A percentile compares a stretch with the other conserved stretches of the same genome.
Evolutionary conservation across 805 yeast species (phyloP).

Genomic region (Tetrapisispora namnaoensis): DNA sequence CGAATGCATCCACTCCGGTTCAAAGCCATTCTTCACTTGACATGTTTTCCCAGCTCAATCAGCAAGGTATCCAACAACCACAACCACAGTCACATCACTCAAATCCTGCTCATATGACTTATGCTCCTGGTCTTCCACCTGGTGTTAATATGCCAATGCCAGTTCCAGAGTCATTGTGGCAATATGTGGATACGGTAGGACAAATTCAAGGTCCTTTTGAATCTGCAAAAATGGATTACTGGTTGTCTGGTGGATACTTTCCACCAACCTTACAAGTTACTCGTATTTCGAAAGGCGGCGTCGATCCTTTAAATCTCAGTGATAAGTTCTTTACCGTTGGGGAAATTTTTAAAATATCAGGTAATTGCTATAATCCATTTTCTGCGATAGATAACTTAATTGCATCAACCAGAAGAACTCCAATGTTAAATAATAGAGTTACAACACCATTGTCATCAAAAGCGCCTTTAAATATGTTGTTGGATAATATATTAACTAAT

Average conservation of each 20-base stretch:
- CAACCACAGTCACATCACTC: neutral
- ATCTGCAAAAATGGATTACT: conserved; percentile 65
- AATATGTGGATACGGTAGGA: conserved; percentile 61
- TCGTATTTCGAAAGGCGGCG: conserved; percentile 30
- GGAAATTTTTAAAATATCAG: conserved; percentile 16
- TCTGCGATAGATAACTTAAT: conserved; percentile 1
- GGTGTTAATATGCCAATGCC: neutral
- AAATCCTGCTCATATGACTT: neutral
- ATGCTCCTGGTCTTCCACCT: neutral
- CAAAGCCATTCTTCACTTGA: neutral
- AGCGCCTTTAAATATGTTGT: neutral
- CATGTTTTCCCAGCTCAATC: neutral
- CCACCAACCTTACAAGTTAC: conserved; percentile 46
- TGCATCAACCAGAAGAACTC: neutral
- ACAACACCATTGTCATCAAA: neutral
- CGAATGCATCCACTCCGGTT: neutral
- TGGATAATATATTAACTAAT: neutral
- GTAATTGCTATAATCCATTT: conserved; percentile 20
- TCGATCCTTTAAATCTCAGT: conserved; percentile 23
- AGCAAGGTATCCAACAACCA: neutral
- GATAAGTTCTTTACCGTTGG: conserved; percentile 19
- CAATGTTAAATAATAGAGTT: neutral
- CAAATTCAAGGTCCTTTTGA: conserved; percentile 79
- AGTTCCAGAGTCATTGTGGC: conserved; percentile 50
- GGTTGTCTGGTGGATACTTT: conserved; percentile 62